Evolutionary conservation across 768 basidiomycete species (phyloP), one percentile per base, ranked within the genome.

Genomic region (Clitopilus hobsonii): DNA sequence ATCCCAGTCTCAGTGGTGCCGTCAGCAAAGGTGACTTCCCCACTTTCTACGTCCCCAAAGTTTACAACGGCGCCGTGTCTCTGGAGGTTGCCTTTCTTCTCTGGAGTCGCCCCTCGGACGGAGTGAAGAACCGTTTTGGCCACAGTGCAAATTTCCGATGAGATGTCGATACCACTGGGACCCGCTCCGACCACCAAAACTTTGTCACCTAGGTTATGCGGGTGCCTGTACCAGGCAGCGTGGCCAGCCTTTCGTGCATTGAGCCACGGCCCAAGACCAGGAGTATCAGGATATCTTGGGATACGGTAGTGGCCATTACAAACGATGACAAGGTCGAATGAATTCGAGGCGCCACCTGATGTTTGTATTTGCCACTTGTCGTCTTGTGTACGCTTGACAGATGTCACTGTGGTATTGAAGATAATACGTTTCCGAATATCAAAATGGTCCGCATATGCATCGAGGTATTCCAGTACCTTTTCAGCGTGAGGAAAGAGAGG

Each of bases 281-380:
- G 80, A 7, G 76, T 75, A 38, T 69, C 56, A 2, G 89, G 89
- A 55, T 82, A 79, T 18, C 81, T 78, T 1, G 91, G 91, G 7
- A 78, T 60, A 38, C 74, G 75, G 64, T 88, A 84, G 64, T 91
- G 90, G 0, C 91, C 91, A 55, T 89, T 92, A 38, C 86, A 86
- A 25, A 91, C 76, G 25, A 93, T 66, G 30, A 93, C 64, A n/a
- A 81, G 71, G 60, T 93, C 87, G 58, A 84, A 89, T 1, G 66
- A 53, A 16, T 68, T 54, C 11, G 58, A 54, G 36, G 76, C 71
- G 10, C 61, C 62, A 0, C 69, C 68, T 5, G 69, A 69, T 7
- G 77, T 57, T 2, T 70, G 66, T n/a, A 86, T 71, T 25, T 66
- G 68, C 87, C 88, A 89, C 56, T 69, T 66, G 2, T 57, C 55